Evolutionary conservation across 2,329 filamentous ascomycete species (phyloP).

Genomic region (Aureobasidium sp.): DNA sequence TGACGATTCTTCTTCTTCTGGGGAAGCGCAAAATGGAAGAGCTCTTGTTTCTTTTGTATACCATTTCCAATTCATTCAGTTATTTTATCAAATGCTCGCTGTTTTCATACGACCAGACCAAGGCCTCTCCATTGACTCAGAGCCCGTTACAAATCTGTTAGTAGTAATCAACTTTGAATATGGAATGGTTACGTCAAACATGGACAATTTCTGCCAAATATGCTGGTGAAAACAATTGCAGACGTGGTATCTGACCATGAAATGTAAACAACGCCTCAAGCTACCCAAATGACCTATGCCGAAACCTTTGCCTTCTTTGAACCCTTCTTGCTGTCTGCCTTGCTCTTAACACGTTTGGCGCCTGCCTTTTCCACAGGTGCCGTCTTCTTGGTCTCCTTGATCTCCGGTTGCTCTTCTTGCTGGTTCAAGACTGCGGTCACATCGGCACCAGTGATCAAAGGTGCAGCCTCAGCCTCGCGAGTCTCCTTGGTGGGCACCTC

Average conservation of each 20-base stretch:
- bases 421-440: slow-evolving; percentile 27
- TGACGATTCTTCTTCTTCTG: not conserved
- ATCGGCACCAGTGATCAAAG: slow-evolving; percentile 27
- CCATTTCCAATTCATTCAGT: not conserved
- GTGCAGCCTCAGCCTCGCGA: slow-evolving; percentile 27
- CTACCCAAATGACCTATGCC: not conserved
- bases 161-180: not conserved
- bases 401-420: slow-evolving; percentile 20
- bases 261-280: slow-evolving; percentile 5
- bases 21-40: not conserved
- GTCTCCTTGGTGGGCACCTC: slow-evolving; percentile 41
- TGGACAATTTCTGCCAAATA: not conserved
- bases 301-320: slow-evolving; percentile 26
- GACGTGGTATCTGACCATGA: slow-evolving; percentile 11
- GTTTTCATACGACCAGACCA: not conserved
- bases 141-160: no score
- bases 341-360: slow-evolving; percentile 29
- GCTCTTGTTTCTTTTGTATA: not conserved
- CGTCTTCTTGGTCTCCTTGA: slow-evolving; percentile 26
- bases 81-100: not conserved
- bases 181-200: no score
- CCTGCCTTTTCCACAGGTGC: slow-evolving; percentile 19
- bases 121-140: not conserved
- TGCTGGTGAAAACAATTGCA: not conserved
- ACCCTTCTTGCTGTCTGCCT: slow-evolving; percentile 29